Base-by-base conservation (phyloP, 139 green algal species). In the Chlamydomonas sp. region DNA sequence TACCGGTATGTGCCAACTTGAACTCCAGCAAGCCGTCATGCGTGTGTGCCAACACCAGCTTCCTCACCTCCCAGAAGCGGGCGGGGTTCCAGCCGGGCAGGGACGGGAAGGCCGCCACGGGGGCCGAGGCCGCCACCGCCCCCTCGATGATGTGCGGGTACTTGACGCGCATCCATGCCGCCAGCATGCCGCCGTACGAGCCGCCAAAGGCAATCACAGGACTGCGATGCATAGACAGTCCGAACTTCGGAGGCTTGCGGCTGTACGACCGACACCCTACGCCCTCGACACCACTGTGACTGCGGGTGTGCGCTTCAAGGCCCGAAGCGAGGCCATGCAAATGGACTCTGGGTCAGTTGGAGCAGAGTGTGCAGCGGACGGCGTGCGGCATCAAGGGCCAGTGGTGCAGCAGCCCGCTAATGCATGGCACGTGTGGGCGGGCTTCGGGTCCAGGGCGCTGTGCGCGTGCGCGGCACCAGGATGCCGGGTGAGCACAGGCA, bases 161-260 rank as follows among this genome's bases (percentile, higher is more conserved):
- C 85, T 96, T 96, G 10, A 95, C 63, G 5, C 96, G 90, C 68
- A 97, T 91, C 95, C 94, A 98, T 14, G 94, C 92, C 2, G 95
- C 93, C n/a, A 98, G 91, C 96, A 98, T 97, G 80, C 95, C 96
- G 89, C 93, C 96, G 83, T 98, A 98, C 5, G 85, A 94, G 57
- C 96, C 96, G 2, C 96, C 96, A 89, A 98, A 98, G 1, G 89
- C 92, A 69, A 98, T 93, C 73, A 98, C 88, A 2, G 96, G 92
- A 63, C 85, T 90, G 79, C 78, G 62, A 2, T 9, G 63, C 63
- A 74, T 6, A 7, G 20, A 15, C 66, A 20, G 66, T 71, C 66
- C 4, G 66, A 12, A 12, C 66, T 71, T 12, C 66, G 66, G 66
- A 8, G 9, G 63, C 9, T 8, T 8, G 63, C 8, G 7, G 63